phyloP scores from a whole-genome alignment of 805 yeast species.

The Lipomyces yamadae region DNA sequence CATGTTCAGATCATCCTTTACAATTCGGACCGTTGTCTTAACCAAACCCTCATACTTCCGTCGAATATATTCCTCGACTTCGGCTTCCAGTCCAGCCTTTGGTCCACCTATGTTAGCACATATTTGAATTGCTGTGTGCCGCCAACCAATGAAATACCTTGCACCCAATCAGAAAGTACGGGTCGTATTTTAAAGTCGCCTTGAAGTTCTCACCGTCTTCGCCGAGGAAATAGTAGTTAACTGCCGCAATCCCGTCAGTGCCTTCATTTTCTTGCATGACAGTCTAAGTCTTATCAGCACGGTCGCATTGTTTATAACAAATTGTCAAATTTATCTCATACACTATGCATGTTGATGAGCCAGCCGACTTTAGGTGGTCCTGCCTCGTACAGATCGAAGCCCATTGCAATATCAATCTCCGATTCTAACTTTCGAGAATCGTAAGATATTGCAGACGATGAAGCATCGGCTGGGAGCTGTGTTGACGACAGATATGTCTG shows the following conservation, averaged over 20 bases:
- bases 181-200: constrained; percentile 79
- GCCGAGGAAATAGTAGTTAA: constrained; percentile 90
- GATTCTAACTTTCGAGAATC: constrained; percentile 48
- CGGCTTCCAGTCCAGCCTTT: constrained; percentile 56
- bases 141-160: constrained; percentile 47
- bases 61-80: constrained; percentile 82
- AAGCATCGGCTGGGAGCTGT: constrained; percentile 22
- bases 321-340: constrained; percentile 3
- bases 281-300: constrained; percentile 35
- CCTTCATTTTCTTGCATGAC: constrained; percentile 60
- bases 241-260: constrained; percentile 78
- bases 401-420: constrained; percentile 78
- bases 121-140: background rate
- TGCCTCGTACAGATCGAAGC: constrained; percentile 76
- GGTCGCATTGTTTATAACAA: background rate
- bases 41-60: constrained; percentile 67
- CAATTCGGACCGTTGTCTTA: constrained; percentile 59
- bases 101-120: background rate
- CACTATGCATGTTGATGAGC: constrained; percentile 85
- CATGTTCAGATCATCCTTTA: constrained; percentile 78
- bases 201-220: constrained; percentile 97
- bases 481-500: background rate
- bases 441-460: constrained; percentile 13
- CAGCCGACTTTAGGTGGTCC: constrained; percentile 82
- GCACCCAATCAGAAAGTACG: constrained; percentile 78